phyloP scores from a whole-genome alignment of 1,139 yeast species.

The Lodderomyces parapsilosis region DNA sequence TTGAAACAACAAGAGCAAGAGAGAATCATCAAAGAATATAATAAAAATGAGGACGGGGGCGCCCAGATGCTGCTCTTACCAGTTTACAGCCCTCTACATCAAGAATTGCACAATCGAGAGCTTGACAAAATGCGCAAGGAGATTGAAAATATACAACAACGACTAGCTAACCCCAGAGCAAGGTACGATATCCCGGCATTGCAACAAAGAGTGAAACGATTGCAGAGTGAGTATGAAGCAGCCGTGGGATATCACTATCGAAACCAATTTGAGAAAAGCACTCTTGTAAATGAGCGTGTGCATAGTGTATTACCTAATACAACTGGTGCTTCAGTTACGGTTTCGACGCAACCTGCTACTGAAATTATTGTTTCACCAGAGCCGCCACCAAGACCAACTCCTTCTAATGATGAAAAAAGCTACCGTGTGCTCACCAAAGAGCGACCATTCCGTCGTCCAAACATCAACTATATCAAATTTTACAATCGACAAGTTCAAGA shows the following conservation, averaged over 20 bases:
- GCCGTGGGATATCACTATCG: not conserved
- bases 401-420: not conserved
- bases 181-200: not conserved
- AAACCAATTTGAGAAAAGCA: no score
- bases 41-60: not conserved
- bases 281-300: not conserved
- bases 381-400: no score
- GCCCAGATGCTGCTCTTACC: not conserved
- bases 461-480: slow-evolving; percentile 21
- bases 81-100: not conserved
- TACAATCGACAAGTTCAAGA: slow-evolving; percentile 23
- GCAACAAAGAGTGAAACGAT: not conserved
- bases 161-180: not conserved
- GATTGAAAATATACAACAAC: not conserved
- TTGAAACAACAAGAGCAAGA: not conserved
- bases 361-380: no score
- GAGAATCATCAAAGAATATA: not conserved
- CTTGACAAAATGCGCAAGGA: not conserved
- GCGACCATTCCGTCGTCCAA: slow-evolving; percentile 8
- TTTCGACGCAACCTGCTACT: no score
- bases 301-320: no score
- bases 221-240: not conserved
- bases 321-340: no score
- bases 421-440: not conserved
- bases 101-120: not conserved